Percentiles rank a stretch among this genome's conserved stretches.
phyloP scores from a whole-genome alignment of 306 rosid species.

The Vigna unguiculata region DNA sequence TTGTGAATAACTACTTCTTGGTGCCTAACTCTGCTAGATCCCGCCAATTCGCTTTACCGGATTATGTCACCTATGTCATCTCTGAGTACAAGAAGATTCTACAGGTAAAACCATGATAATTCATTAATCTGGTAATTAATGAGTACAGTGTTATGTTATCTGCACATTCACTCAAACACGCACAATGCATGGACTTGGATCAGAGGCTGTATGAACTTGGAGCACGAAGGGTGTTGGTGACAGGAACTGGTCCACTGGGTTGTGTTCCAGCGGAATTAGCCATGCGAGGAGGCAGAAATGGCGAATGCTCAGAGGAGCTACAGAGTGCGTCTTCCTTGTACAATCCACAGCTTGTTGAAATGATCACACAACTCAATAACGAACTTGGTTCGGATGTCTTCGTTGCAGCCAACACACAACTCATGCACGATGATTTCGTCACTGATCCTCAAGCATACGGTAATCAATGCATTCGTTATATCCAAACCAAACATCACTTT shows the following conservation, averaged over 20 bases:
- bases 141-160: too few relatives aligned
- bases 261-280: slow-evolving; percentile 72
- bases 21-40: slow-evolving; percentile 60
- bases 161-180: too few relatives aligned
- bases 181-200: not conserved
- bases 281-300: slow-evolving; percentile 53
- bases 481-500: too few relatives aligned
- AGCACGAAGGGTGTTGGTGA: slow-evolving; percentile 62
- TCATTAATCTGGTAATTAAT: not conserved
- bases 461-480: not conserved
- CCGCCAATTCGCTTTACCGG: slow-evolving; percentile 53
- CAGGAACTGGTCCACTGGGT: slow-evolving; percentile 72
- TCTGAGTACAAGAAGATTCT: slow-evolving; percentile 57
- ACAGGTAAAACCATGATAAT: slow-evolving; percentile 41
- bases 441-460: slow-evolving; percentile 58
- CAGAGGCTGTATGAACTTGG: slow-evolving; percentile 60
- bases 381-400: slow-evolving; percentile 55
- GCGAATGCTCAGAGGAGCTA: slow-evolving; percentile 61
- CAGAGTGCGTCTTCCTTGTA: slow-evolving; percentile 54
- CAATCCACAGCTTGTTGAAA: slow-evolving; percentile 56
- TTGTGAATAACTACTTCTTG: slow-evolving; percentile 67
- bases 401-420: slow-evolving; percentile 54
- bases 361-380: slow-evolving; percentile 51
- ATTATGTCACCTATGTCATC: slow-evolving; percentile 58
- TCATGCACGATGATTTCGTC: slow-evolving; percentile 57